Conservation (phyloP, 148 eudicot genomes). For the Camellia lanceoleosa region DNA sequence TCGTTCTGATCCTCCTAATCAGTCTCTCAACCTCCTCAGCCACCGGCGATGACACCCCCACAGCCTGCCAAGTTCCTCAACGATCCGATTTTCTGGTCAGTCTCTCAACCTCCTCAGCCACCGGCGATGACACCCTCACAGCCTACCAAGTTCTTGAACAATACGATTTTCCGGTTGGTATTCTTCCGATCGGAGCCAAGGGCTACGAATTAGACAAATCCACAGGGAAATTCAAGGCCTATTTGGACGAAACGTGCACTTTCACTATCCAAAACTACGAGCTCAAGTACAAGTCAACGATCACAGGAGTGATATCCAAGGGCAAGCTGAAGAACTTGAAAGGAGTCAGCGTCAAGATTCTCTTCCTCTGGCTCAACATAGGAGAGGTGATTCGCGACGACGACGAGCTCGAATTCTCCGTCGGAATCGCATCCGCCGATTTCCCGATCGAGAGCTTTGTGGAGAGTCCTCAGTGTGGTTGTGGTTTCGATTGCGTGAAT, state of each 20-base stretch:
- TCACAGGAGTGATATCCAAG: slow-evolving; percentile 30
- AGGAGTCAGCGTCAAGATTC: slow-evolving; percentile 38
- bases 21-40: slow-evolving; percentile 6
- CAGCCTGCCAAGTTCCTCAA: slow-evolving; percentile 21
- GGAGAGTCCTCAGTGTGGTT: slow-evolving; percentile 41
- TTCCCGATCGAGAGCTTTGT: slow-evolving; percentile 27
- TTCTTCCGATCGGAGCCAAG: slow-evolving; percentile 30
- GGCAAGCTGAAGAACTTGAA: slow-evolving; percentile 24
- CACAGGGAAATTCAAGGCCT: slow-evolving; percentile 29
- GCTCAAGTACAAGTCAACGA: slow-evolving; percentile 32
- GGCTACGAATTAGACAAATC: slow-evolving; percentile 28
- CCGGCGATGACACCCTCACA: slow-evolving; percentile 8
- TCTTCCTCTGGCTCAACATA: slow-evolving; percentile 38
- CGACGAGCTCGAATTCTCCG: slow-evolving; percentile 34
- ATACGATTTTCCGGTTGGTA: slow-evolving; percentile 34
- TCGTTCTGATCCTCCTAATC: slow-evolving; percentile 3
- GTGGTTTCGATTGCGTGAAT: slow-evolving; percentile 37
- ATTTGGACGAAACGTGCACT: slow-evolving; percentile 23
- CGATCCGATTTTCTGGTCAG: not conserved
- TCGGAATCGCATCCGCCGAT: slow-evolving; percentile 35
- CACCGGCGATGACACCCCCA: not conserved
- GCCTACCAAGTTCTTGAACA: slow-evolving; percentile 14
- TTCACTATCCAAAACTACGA: slow-evolving; percentile 23
- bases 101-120: slow-evolving; percentile 5
- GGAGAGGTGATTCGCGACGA: slow-evolving; percentile 24